Base-by-base conservation (phyloP, 495 filamentous ascomycete species). In the Penicillium parvum region DNA sequence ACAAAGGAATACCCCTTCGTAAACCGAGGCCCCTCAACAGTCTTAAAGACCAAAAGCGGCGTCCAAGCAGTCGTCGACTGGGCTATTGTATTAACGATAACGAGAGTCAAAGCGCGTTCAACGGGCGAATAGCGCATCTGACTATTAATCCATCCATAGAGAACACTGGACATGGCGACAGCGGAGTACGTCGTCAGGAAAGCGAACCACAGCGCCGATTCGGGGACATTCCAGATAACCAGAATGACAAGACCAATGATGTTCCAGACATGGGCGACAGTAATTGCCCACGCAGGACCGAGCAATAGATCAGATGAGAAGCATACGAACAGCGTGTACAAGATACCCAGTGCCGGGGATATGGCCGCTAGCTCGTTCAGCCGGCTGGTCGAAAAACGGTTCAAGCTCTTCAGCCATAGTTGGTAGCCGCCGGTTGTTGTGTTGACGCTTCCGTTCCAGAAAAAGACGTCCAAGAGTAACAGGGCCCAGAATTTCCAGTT, bases 41-140 rank as follows among this genome's bases (percentile, higher is more conserved):
- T 65, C 49, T 66, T 71, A 16, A 68, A 69, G 5, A 68, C 69
- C 8, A 66, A 26, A 20, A 66, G 47, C 12, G 58, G 63, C 6
- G 58, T 62, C 63, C 63, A 66, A 6, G 50, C 57, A 2, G 60
- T 64, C 3, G 74, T 68, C 1, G 73, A 73, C 55, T 79, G 76
- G 6, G 68, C 68, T 40, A 74, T 46, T 3, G 67, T 67, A 45
- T 77, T 82, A 58, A 77, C 71, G 16, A 66, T 55, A 10, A 72
- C 65, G 16, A 77, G 63, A 2, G 78, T 73, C 11, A 81, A 42
- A 2, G 77, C 71, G n/a, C 79, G 57, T 52, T 82, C 76, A 48
- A 77, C 71, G 16, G 73, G 72, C 65, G 79, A 53, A 70, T 74
- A 50, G 65, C 77, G 51, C 3, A 68, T 38, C 19, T 63, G 55